Base-by-base conservation (phyloP, 192 early-diverging fungal species). In the Coemansia reversa region DNA sequence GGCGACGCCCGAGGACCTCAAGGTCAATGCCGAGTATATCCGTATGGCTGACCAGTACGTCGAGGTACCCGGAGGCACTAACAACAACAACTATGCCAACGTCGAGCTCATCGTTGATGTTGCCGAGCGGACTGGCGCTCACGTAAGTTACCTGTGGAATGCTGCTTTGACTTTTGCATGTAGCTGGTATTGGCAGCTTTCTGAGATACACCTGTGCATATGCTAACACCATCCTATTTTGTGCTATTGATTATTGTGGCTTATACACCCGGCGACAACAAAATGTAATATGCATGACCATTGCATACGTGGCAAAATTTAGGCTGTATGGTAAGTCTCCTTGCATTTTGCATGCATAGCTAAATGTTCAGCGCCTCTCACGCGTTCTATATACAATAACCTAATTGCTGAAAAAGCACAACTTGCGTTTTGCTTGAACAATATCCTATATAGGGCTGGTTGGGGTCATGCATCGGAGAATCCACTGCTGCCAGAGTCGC, bases 381-480 rank as follows among this genome's bases (percentile, higher is more conserved):
- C 4, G 35, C 35, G 8, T 11, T 11, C 1, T 9, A 39, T 39
- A 11, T 11, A 39, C 35, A 39, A 6, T 39, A 2, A 39, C 35
- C 12, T 11, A 39, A 39, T 39, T 9, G 8, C 35, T 9, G 8
- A 11, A 39, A 39, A 39, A 11, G 1, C 2, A 9, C 35, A n/a
- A 9, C 8, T 11, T 11, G 9, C 9, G 8, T 39, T 11, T 39
- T 11, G 9, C 9, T 39, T 39, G 35, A 12, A 6, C 35, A 39
- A 39, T 39, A 12, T 39, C 2, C 53, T 20, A 42, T 58, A 91
- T 47, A 96, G 94, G 91, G 97, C 96, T 68, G 97, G 97, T 50
- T 99, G 97, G 97, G 97, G 97, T 53, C 96, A 97, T 63, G 97
- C 97, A 14, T 99, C 97, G 18, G 97, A 99, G 74, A 97, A 99